Evolutionary conservation across 371 early-diverging fungal species (phyloP), one percentile per base, ranked within the genome.

Genomic region (Apophysomyces ossiformis): DNA sequence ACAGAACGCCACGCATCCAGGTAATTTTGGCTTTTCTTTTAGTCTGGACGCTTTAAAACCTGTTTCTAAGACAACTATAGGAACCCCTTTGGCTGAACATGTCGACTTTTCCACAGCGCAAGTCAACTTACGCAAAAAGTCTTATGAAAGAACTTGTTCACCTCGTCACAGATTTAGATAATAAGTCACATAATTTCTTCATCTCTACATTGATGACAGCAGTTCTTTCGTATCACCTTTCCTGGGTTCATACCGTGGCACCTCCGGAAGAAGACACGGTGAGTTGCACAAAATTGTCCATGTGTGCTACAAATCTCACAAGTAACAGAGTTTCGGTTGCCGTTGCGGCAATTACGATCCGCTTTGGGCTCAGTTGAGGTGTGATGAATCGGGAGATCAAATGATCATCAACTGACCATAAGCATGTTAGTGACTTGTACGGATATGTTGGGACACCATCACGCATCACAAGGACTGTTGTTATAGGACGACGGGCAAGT

Each of bases 351-450:
- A 82, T 7, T 89, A 89, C 61, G 86, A 89, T 69, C 89, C 89
- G 9, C 64, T 89, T 12, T 89, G 89, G 89, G 89, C 89, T 18
- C 89, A 89, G 69, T 64, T 87, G 37, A 87, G 83, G 82, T 84
- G 68, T 58, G 58, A 12, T 46, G 32, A 13, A 58, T 21, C 15
- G n/a, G 18, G 41, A 60, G 39, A 60, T 18, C 35, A 59, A 16
- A 47, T 37, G 38, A 16, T 58, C 36, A 41, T 38, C 62, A 58
- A 35, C 8, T 15, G 44, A 41, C 57, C 13, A 15, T 59, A 61
- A n/a, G 58, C 12, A 13, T 43, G 60, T 21, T 37, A 84, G 89
- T 63, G 89, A 89, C 65, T 68, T 89, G 7, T 87, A 87, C 67
- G 89, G 89, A 8, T 85, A 80, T 67, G 79, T 87, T 47, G 87